Evolutionary conservation across 2,329 filamentous ascomycete genomes (phyloP), one percentile per base, ranked within the genome.

Genomic region (Botryosphaeria dothidea): DNA sequence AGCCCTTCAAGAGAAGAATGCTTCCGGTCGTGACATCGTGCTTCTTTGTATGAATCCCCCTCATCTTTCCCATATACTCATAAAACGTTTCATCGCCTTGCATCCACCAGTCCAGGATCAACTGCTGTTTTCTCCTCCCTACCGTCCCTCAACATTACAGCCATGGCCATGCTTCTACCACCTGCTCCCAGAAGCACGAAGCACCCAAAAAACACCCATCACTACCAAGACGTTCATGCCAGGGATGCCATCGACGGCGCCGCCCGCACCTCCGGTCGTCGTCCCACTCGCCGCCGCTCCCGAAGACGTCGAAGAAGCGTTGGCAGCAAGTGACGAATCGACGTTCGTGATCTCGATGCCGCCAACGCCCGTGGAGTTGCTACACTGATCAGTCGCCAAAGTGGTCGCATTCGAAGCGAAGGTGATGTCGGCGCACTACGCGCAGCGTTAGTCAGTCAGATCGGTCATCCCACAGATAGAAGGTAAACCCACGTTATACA

Each of bases 391-490:
- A 31, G 73, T 72, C 5, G 71, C 58, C 19, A 81, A 76, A 15
- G 78, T 68, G 15, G 73, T 67, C 1, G 79, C 78, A 5, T 76
- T 72, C 3, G 73, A 67, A 56, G 76, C 76, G 73, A 82, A 81
- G 27, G 73, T 75, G 57, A 81, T 78, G 66, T 82, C 80, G 17
- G 79, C 78, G 69, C 80, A 81, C 79, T 81, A 34, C 7, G 31
- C 31, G 13, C 31, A 34, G 7, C 31, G 31, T 2, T n/a, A n/a
- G n/a, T n/a, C n/a, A n/a, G n/a, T n/a, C n/a, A n/a, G n/a, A n/a
- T n/a, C n/a, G n/a, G n/a, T n/a, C n/a, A n/a, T n/a, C n/a, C n/a
- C n/a, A 41, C 9, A 27, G 38, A 57, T 21, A 46, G 62, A 8
- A 49, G 17, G 4, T 21, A 11, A 7, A 71, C 73, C 65, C 62